These are phyloP conservation scores for Graphiopsis chlorocephala DNA, from an alignment of 2,329 filamentous ascomycete genomes.

Conservation along the genomic window DNA sequence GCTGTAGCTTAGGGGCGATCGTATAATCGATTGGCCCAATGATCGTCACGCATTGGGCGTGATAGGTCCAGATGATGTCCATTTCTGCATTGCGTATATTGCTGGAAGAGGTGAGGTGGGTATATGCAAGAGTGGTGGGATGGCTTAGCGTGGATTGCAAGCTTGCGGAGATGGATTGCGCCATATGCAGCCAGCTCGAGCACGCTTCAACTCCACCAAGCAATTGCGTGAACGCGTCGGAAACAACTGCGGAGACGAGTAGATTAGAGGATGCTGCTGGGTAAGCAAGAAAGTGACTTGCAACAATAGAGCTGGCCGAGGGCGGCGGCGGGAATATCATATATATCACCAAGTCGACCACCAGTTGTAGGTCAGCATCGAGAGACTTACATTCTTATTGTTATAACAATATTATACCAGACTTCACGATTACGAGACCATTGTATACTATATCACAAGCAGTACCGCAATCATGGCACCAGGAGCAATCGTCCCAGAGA, in stretches of 20 bases:
- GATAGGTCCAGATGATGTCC: neutral
- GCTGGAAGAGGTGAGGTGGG: neutral
- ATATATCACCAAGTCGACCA: neutral
- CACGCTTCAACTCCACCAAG: conserved; percentile 15
- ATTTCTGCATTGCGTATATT: neutral
- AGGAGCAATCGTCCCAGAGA: conserved; percentile 34
- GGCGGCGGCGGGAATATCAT: neutral
- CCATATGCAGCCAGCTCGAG: conserved; percentile 15
- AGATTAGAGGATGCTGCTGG: neutral
- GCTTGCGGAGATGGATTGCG: conserved; percentile 26
- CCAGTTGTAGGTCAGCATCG: neutral
- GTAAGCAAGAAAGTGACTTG: conserved; percentile 7
- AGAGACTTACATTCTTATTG: neutral
- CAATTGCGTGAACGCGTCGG: neutral
- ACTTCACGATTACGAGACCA: neutral
- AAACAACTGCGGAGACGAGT: neutral
- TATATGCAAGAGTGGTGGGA: neutral
- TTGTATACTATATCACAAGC: neutral
- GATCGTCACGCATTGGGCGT: neutral
- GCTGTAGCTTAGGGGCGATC: neutral
- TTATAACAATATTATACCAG: neutral
- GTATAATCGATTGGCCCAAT: neutral
- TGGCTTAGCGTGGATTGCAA: conserved; percentile 24
- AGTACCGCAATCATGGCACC: conserved; percentile 22
- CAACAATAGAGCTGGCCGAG: neutral